These are phyloP conservation scores for Torulaspora indica DNA, from an alignment of 805 yeast genomes.

Conservation along the genomic window DNA sequence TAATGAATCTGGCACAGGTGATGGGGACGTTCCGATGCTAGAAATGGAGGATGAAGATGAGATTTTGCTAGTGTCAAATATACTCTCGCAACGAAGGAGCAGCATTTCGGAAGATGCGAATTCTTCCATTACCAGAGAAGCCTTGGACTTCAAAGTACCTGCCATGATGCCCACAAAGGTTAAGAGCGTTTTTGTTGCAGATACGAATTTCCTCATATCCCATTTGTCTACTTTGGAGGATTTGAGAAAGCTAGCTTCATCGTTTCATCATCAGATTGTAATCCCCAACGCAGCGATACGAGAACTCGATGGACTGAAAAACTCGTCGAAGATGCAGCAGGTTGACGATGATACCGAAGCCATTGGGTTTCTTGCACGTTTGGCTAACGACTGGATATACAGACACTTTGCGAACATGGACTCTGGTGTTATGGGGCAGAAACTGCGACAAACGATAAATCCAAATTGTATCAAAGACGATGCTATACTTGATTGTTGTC, in stretches of 20 bases:
- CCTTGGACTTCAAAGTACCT: conserved; percentile 13
- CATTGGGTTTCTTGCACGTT: conserved; percentile 56
- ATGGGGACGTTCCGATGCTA: conserved; percentile 46
- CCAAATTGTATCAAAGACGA: conserved; percentile 57
- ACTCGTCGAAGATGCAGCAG: conserved; percentile 30
- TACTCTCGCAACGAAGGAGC: conserved; percentile 32
- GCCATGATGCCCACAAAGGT: conserved; percentile 10
- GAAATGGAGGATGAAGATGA: conserved; percentile 46
- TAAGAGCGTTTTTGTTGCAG: conserved; percentile 54
- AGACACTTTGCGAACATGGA: conserved; percentile 48
- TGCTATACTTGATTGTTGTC: conserved; percentile 78
- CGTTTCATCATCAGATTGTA: conserved; percentile 49
- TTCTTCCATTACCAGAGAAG: conserved; percentile 5
- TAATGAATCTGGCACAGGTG: conserved; percentile 6
- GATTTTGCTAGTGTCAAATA: conserved; percentile 42
- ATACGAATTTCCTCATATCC: conserved; percentile 76
- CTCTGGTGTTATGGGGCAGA: conserved; percentile 61
- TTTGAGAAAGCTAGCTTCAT: conserved; percentile 39
- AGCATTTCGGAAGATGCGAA: not conserved
- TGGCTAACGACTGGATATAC: conserved; percentile 78
- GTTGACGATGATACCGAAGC: conserved; percentile 8
- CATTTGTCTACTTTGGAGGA: conserved; percentile 58
- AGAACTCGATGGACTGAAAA: conserved; percentile 83
- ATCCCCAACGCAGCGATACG: conserved; percentile 66
- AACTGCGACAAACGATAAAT: conserved; percentile 49